phyloP scores from a whole-genome alignment of 2,329 filamentous ascomycete species.

The Periconia sp. region DNA sequence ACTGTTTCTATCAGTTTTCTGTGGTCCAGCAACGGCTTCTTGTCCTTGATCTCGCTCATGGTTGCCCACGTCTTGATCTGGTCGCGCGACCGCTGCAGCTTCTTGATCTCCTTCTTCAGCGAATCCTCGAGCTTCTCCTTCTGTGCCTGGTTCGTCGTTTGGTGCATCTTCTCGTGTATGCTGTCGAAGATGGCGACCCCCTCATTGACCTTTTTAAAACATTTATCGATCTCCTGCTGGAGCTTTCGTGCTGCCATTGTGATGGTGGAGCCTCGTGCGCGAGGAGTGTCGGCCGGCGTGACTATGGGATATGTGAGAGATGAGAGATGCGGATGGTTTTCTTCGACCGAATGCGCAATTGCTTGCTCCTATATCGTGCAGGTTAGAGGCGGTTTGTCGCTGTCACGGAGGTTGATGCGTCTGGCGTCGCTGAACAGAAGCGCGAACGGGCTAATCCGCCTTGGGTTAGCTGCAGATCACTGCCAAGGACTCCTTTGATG shows the following conservation, averaged over 20 bases:
- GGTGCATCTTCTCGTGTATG: constrained; percentile 97
- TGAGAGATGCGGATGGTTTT: not conserved
- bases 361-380: not conserved
- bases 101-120: constrained; percentile 99
- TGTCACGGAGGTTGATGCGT: constrained; percentile 2
- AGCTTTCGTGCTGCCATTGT: constrained; percentile 94
- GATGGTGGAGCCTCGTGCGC: constrained; percentile 39
- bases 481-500: not conserved
- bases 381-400: not conserved
- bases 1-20: constrained; percentile 97
- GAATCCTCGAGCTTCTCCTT: constrained; percentile 98
- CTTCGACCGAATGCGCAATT: not conserved
- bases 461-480: not conserved
- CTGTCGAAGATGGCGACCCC: constrained; percentile 88
- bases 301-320: constrained; percentile 15
- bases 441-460: not conserved
- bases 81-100: constrained; percentile 93
- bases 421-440: not conserved
- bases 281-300: constrained; percentile 18
- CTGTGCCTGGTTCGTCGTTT: constrained; percentile 88
- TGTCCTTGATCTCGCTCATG: constrained; percentile 99
- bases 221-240: constrained; percentile 97
- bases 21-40: constrained; percentile 90
- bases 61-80: constrained; percentile 99
- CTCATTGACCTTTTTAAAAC: constrained; percentile 97